These are phyloP conservation scores for Pseudonectria foliicola DNA, from an alignment of 2,329 filamentous ascomycete genomes.

Conservation along the genomic window DNA sequence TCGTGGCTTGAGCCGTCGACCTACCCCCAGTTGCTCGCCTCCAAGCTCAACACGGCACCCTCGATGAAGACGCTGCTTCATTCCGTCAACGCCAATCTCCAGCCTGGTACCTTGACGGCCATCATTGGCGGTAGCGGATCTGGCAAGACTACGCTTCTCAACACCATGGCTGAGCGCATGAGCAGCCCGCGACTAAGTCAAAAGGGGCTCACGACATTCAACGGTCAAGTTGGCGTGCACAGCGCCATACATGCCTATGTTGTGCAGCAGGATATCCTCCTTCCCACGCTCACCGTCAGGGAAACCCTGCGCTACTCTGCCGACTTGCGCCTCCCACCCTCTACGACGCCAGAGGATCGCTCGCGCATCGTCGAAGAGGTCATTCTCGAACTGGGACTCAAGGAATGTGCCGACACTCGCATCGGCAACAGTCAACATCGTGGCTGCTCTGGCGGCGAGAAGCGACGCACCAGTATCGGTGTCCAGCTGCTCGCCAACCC, in stretches of 20 bases:
- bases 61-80: slow-evolving; percentile 50
- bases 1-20: slow-evolving; percentile 43
- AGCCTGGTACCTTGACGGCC: slow-evolving; percentile 61
- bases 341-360: slow-evolving; percentile 52
- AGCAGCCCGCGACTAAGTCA: slow-evolving; percentile 44
- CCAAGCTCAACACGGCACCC: slow-evolving; percentile 30
- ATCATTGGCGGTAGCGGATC: slow-evolving; percentile 70
- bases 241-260: slow-evolving; percentile 60
- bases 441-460: slow-evolving; percentile 74
- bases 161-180: slow-evolving; percentile 64
- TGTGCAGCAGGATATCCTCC: slow-evolving; percentile 68
- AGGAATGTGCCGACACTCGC: slow-evolving; percentile 68
- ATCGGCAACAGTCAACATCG: slow-evolving; percentile 66
- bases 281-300: slow-evolving; percentile 66
- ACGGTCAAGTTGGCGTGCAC: slow-evolving; percentile 46
- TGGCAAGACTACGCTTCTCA: slow-evolving; percentile 66
- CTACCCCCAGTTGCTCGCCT: slow-evolving; percentile 34
- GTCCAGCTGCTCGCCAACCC: slow-evolving; percentile 76
- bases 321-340: slow-evolving; percentile 59
- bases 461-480: slow-evolving; percentile 67
- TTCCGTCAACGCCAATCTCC: slow-evolving; percentile 56
- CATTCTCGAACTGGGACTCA: slow-evolving; percentile 66
- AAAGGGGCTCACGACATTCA: slow-evolving; percentile 54
- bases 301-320: slow-evolving; percentile 70
- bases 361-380: slow-evolving; percentile 64